A percentile compares a stretch with the other conserved stretches of the same genome.
These are phyloP conservation scores for Ustilago loliicola DNA, from an alignment of 1,284 basidiomycete genomes.

Conservation along the genomic window DNA sequence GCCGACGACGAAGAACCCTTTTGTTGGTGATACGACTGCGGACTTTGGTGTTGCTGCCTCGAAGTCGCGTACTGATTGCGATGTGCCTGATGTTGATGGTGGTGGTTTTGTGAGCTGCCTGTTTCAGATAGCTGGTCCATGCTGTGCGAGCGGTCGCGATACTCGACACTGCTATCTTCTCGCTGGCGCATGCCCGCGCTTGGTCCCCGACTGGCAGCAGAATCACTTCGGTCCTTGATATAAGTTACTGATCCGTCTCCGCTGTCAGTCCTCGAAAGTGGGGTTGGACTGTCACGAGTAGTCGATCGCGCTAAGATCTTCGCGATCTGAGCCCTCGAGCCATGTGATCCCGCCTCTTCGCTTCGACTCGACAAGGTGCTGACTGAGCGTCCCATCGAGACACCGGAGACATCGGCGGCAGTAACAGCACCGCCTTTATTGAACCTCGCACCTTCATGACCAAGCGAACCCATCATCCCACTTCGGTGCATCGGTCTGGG, in stretches of 20 bases:
- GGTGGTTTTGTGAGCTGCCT: constrained; percentile 20
- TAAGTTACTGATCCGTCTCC: not conserved
- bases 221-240: constrained; percentile 17
- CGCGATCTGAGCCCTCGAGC: constrained; percentile 55
- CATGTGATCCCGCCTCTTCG: constrained; percentile 25
- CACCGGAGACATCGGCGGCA: constrained; percentile 2
- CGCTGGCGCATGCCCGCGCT: not conserved
- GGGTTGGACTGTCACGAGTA: constrained; percentile 21
- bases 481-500: not conserved
- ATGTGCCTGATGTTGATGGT: not conserved
- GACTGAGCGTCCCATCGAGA: constrained; percentile 19
- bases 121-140: constrained; percentile 33
- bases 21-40: constrained; percentile 20
- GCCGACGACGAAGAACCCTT: constrained; percentile 27
- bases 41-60: constrained; percentile 16
- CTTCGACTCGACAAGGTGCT: constrained; percentile 30
- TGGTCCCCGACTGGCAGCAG: not conserved
- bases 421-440: not conserved
- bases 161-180: constrained; percentile 6
- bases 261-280: constrained; percentile 14
- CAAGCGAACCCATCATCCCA: constrained; percentile 3
- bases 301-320: constrained; percentile 59
- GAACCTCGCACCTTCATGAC: constrained; percentile 1
- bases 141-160: constrained; percentile 28
- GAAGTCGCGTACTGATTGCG: constrained; percentile 12